Conservation (phyloP, 441 rosid species). For the Populus hybrid region DNA sequence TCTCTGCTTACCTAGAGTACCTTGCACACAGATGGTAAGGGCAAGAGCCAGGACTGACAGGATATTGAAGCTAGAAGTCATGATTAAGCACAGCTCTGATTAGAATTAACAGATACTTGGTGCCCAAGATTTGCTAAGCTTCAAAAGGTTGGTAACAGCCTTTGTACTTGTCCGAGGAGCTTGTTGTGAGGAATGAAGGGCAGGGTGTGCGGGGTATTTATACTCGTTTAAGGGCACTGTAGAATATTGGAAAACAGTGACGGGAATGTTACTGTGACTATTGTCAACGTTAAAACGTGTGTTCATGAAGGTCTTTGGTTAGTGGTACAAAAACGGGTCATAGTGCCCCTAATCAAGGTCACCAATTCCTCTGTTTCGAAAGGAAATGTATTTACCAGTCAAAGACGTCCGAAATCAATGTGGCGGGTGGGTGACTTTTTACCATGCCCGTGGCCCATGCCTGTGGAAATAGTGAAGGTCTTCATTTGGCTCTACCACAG, state of each 20-base stretch:
- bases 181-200: conserved; percentile 5
- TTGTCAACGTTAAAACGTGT: background rate
- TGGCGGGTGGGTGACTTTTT: conserved; percentile 15
- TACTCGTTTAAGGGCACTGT: conserved; percentile 8
- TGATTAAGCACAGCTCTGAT: background rate
- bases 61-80: conserved; percentile 37
- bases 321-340: background rate
- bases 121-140: background rate
- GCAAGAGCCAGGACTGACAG: conserved; percentile 28
- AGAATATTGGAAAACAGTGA: background rate
- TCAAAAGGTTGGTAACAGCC: background rate
- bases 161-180: conserved; percentile 8
- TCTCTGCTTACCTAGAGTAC: conserved; percentile 30
- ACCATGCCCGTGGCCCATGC: too few species aligned
- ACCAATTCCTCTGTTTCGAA: background rate
- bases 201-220: conserved; percentile 2
- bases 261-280: background rate
- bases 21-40: conserved; percentile 26
- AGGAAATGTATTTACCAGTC: background rate
- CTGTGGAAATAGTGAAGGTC: background rate
- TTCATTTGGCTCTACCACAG: background rate
- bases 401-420: conserved; percentile 25
- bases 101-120: background rate
- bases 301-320: background rate
- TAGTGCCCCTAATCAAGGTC: background rate